Evolutionary conservation across 2,329 filamentous ascomycete genomes (phyloP).

Genomic region (Alternaria alternata): DNA sequence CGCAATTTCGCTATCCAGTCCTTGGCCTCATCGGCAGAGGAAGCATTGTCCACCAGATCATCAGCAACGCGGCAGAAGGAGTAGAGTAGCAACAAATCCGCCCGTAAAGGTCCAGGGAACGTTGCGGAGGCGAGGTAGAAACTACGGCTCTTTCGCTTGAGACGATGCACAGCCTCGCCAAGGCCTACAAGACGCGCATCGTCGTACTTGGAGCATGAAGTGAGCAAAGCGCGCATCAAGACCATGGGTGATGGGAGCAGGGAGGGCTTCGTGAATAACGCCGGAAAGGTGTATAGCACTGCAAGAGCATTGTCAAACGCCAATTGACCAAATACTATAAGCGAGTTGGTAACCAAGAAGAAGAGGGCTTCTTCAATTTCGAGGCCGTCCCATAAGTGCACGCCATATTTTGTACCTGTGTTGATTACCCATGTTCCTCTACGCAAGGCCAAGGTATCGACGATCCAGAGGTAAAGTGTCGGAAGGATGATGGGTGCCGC

Average conservation of each 20-base stretch:
- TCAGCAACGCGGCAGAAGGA: conserved; percentile 78
- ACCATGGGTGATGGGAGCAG: conserved; percentile 58
- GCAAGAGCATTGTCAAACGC: conserved; percentile 75
- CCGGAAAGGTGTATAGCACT: conserved; percentile 69
- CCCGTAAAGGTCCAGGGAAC: conserved; percentile 72
- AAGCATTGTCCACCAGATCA: conserved; percentile 74
- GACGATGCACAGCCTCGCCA: conserved; percentile 64
- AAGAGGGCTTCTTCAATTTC: conserved; percentile 79
- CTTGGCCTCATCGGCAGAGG: conserved; percentile 60
- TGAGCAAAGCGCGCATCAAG: conserved; percentile 63
- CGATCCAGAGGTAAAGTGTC: conserved; percentile 75
- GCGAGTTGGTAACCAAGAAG: conserved; percentile 73
- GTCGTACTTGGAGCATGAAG: conserved; percentile 62
- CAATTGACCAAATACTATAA: conserved; percentile 74
- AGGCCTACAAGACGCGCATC: conserved; percentile 66
- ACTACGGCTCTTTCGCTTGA: conserved; percentile 73
- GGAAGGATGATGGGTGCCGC: conserved; percentile 68
- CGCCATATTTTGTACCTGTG: conserved; percentile 70
- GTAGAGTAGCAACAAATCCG: conserved; percentile 74
- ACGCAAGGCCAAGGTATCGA: conserved; percentile 72
- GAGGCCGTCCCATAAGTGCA: conserved; percentile 69
- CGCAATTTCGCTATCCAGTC: conserved; percentile 67
- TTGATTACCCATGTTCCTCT: conserved; percentile 77
- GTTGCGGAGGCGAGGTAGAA: conserved; percentile 76
- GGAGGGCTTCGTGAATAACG: conserved; percentile 62